phyloP scores from a whole-genome alignment of 495 filamentous ascomycete genomes.

The Apodospora peruviana region DNA sequence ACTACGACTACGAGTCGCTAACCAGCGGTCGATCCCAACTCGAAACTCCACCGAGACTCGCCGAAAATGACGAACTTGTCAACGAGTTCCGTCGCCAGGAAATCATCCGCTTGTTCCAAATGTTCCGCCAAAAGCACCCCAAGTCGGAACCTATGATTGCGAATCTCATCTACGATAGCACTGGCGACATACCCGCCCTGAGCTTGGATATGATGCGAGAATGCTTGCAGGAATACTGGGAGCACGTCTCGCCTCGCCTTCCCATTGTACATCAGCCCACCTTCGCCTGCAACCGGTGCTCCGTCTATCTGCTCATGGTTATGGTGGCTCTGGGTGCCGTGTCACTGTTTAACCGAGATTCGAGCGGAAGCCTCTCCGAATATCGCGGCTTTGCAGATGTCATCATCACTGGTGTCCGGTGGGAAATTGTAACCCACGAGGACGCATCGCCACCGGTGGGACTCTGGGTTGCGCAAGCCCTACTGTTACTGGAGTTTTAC shows the following conservation, averaged over 20 bases:
- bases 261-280: conserved; percentile 93
- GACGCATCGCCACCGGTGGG: conserved; percentile 87
- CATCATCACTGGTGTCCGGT: conserved; percentile 76
- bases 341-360: conserved; percentile 72
- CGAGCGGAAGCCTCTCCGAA: conserved; percentile 58
- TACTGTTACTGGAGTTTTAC: conserved; percentile 85
- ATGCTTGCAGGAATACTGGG: conserved; percentile 90
- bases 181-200: conserved; percentile 64
- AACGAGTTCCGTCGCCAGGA: conserved; percentile 80
- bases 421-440: conserved; percentile 78
- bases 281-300: conserved; percentile 76
- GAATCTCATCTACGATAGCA: conserved; percentile 62
- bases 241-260: conserved; percentile 84
- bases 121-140: conserved; percentile 70
- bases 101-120: conserved; percentile 69
- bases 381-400: conserved; percentile 77
- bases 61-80: conserved; percentile 67
- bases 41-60: conserved; percentile 65
- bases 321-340: conserved; percentile 91
- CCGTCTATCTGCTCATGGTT: conserved; percentile 72
- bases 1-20: conserved; percentile 47
- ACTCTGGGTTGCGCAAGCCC: conserved; percentile 89
- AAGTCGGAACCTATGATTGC: conserved; percentile 65
- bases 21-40: conserved; percentile 64
- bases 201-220: conserved; percentile 86